Percentiles rank a stretch among this genome's conserved stretches.
These are phyloP conservation scores for Grosmannia penicillata DNA, from an alignment of 2,329 filamentous ascomycete species.

Conservation along the genomic window DNA sequence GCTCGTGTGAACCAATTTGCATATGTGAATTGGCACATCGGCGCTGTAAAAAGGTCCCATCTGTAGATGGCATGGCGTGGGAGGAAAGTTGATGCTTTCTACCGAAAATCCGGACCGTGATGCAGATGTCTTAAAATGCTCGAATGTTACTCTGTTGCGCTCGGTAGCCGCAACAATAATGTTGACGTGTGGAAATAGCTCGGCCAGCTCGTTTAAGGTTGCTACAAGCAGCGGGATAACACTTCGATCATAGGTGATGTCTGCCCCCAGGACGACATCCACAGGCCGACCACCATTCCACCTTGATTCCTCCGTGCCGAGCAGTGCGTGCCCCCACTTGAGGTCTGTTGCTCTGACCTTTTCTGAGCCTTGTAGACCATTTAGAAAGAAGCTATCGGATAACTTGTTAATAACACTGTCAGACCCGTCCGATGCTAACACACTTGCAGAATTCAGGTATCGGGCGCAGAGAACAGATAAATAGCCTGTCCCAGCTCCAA, in stretches of 20 bases:
- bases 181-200: conserved; percentile 31
- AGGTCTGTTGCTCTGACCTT: conserved; percentile 38
- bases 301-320: conserved; percentile 37
- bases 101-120: conserved; percentile 26
- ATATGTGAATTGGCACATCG: conserved; percentile 43
- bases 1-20: too few species aligned
- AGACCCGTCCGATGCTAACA: conserved; percentile 61
- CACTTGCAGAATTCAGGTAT: conserved; percentile 35
- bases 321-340: conserved; percentile 47
- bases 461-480: conserved; percentile 61
- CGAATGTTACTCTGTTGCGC: conserved; percentile 54
- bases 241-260: conserved; percentile 60
- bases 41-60: conserved; percentile 51
- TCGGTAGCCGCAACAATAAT: conserved; percentile 58
- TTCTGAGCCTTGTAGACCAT: conserved; percentile 30
- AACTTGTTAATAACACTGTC: conserved; percentile 55
- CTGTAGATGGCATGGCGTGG: conserved; percentile 27
- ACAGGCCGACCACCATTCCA: conserved; percentile 13
- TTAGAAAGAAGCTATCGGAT: conserved; percentile 53
- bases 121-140: conserved; percentile 44
- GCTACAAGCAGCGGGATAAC: conserved; percentile 48
- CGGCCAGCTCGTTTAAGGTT: conserved; percentile 34
- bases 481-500: conserved; percentile 66
- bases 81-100: conserved; percentile 25
- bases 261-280: conserved; percentile 59